phyloP scores from a whole-genome alignment of 2,329 filamentous ascomycete genomes.

The Trichophaea hybrida region DNA sequence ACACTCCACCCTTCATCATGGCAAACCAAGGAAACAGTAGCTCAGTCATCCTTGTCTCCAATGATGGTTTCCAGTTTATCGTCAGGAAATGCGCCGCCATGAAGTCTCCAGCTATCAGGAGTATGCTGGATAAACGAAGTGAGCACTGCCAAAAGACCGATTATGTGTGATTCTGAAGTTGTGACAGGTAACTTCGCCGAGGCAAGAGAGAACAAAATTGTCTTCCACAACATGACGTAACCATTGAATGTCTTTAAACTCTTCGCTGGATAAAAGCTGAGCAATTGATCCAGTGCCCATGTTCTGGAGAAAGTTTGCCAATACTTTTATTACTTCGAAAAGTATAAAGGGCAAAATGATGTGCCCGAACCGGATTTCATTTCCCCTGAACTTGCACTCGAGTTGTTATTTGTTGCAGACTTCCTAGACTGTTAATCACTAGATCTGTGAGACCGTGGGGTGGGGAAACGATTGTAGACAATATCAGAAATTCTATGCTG shows the following conservation, averaged over 20 bases:
- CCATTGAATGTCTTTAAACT: constrained; percentile 12
- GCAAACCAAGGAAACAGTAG: not conserved
- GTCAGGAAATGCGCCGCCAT: constrained; percentile 46
- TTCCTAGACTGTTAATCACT: constrained; percentile 35
- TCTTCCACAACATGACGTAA: constrained; percentile 47
- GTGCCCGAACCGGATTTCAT: constrained; percentile 52
- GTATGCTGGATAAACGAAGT: constrained; percentile 51
- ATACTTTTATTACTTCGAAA: constrained; percentile 55
- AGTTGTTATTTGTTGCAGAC: constrained; percentile 53
- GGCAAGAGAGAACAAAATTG: constrained; percentile 42
- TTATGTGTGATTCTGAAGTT: not conserved
- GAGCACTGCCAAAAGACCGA: constrained; percentile 8
- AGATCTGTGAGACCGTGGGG: not conserved
- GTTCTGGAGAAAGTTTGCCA: constrained; percentile 56
- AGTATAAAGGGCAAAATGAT: constrained; percentile 43
- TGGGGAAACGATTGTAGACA: not conserved
- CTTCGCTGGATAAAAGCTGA: not conserved
- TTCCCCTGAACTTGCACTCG: constrained; percentile 48
- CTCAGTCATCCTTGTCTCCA: constrained; percentile 50
- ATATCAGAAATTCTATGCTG: not conserved
- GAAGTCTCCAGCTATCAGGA: constrained; percentile 46
- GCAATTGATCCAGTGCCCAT: constrained; percentile 37
- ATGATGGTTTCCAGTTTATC: constrained; percentile 51
- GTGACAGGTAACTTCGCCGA: constrained; percentile 46
- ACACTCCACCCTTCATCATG: not conserved